phyloP scores from a whole-genome alignment of 495 filamentous ascomycete genomes.

The Pyrenopolyporus hunteri region DNA sequence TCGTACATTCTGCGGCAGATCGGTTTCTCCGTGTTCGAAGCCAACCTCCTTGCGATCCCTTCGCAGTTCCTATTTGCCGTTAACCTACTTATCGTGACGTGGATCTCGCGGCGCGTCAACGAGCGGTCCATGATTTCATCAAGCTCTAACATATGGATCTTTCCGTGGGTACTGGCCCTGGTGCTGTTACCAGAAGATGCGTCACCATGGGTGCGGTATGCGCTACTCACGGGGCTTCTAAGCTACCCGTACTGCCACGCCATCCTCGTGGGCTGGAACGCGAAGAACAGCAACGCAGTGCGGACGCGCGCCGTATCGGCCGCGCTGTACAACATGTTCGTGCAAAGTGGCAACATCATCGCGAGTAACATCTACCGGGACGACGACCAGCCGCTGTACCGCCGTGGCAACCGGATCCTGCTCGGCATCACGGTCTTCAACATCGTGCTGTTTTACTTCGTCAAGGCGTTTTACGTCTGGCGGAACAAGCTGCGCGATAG shows the following conservation, averaged over 20 bases:
- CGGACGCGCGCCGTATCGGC: constrained; percentile 65
- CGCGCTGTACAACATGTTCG: constrained; percentile 56
- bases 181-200: constrained; percentile 46
- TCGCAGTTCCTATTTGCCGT: constrained; percentile 53
- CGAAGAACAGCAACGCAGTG: constrained; percentile 66
- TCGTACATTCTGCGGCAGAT: constrained; percentile 56
- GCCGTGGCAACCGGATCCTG: constrained; percentile 57
- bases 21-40: constrained; percentile 60
- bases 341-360: constrained; percentile 57
- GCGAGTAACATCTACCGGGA: constrained; percentile 60
- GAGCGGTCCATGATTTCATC: constrained; percentile 61
- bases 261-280: constrained; percentile 65
- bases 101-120: constrained; percentile 59
- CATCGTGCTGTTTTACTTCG: constrained; percentile 42
- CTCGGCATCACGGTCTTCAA: constrained; percentile 53
- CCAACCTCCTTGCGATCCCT: constrained; percentile 61
- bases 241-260: constrained; percentile 68
- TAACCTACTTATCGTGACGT: constrained; percentile 56
- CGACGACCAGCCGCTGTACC: constrained; percentile 61
- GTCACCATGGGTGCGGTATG: constrained; percentile 60
- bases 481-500: constrained; percentile 44
- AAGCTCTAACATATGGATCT: constrained; percentile 60
- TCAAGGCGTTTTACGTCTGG: constrained; percentile 51
- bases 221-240: constrained; percentile 58
- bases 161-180: constrained; percentile 61